A percentile compares a stretch with the other conserved stretches of the same genome.
Conservation (phyloP, 805 yeast species). For the Zygotorulaspora danielsina region DNA sequence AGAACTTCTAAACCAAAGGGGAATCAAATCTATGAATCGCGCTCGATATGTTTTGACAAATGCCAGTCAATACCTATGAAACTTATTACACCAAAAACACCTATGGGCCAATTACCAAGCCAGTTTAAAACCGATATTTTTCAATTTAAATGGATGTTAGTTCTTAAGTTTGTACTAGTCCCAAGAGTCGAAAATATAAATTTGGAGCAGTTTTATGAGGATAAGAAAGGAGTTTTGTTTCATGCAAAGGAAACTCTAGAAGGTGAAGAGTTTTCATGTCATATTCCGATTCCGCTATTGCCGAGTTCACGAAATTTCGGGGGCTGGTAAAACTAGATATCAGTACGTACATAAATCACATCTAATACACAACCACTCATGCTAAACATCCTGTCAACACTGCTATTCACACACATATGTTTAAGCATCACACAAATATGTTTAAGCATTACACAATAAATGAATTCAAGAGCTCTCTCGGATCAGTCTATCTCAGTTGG, state of each 20-base stretch:
- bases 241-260: slow-evolving; percentile 36
- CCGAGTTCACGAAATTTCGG: slow-evolving; percentile 47
- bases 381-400: no score
- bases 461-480: no score
- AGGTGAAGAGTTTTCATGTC: slow-evolving; percentile 42
- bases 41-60: slow-evolving; percentile 33
- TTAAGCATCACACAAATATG: no score
- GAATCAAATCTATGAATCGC: slow-evolving; percentile 29
- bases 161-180: slow-evolving; percentile 37
- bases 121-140: slow-evolving; percentile 42
- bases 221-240: slow-evolving; percentile 36
- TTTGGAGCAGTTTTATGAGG: slow-evolving; percentile 33
- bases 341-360: not conserved
- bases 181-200: slow-evolving; percentile 18
- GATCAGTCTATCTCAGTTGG: no score
- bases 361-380: not conserved
- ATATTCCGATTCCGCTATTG: slow-evolving; percentile 43
- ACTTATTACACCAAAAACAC: slow-evolving; percentile 33
- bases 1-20: slow-evolving; percentile 18
- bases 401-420: no score
- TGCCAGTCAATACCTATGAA: slow-evolving; percentile 28
- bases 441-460: no score
- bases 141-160: slow-evolving; percentile 38
- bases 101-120: slow-evolving; percentile 35
- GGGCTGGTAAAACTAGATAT: slow-evolving; percentile 37